Percentiles rank a stretch among this genome's conserved stretches.
Evolutionary conservation across 1,284 basidiomycete species (phyloP).

Genomic region (Serendipita sp.): DNA sequence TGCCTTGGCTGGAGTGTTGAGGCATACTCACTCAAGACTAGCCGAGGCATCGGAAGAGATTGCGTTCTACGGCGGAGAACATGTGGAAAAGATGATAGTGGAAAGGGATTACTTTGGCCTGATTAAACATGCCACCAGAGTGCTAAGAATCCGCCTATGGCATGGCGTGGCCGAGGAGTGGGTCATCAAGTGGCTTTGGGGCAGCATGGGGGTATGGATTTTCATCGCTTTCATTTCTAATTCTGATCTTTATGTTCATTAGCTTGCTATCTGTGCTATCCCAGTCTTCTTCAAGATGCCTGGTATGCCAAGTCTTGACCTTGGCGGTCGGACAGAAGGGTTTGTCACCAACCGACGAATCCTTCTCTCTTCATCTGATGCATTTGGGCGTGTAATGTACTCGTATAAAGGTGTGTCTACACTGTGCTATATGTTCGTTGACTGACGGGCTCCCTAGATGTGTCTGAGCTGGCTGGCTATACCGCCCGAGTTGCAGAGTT

Average conservation of each 20-base stretch:
- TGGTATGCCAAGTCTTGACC: constrained; percentile 50
- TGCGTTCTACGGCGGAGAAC: constrained; percentile 84
- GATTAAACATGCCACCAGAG: constrained; percentile 77
- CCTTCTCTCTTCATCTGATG: constrained; percentile 32
- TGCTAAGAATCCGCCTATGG: constrained; percentile 73
- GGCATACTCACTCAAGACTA: constrained; percentile 87
- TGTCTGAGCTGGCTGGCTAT: constrained; percentile 91
- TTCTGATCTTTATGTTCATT: background rate
- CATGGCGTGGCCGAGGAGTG: constrained; percentile 90
- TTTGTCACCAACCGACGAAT: constrained; percentile 92
- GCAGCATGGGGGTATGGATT: constrained; percentile 66
- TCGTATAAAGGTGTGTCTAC: constrained; percentile 56
- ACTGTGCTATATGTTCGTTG: background rate
- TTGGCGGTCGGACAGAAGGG: constrained; percentile 78
- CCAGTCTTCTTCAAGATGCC: constrained; percentile 88
- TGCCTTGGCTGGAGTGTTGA: constrained; percentile 76
- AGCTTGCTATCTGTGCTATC: constrained; percentile 85
- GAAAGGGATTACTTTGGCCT: constrained; percentile 84
- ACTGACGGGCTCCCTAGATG: constrained; percentile 30
- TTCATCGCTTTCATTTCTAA: constrained; percentile 1
- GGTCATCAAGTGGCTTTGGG: constrained; percentile 94
- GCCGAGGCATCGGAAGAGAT: constrained; percentile 91
- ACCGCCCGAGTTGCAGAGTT: constrained; percentile 83
- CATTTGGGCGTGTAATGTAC: constrained; percentile 66
- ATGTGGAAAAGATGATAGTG: constrained; percentile 83